These are phyloP conservation scores for Corymbia citriodora DNA, from an alignment of 441 rosid species.

Conservation along the genomic window DNA sequence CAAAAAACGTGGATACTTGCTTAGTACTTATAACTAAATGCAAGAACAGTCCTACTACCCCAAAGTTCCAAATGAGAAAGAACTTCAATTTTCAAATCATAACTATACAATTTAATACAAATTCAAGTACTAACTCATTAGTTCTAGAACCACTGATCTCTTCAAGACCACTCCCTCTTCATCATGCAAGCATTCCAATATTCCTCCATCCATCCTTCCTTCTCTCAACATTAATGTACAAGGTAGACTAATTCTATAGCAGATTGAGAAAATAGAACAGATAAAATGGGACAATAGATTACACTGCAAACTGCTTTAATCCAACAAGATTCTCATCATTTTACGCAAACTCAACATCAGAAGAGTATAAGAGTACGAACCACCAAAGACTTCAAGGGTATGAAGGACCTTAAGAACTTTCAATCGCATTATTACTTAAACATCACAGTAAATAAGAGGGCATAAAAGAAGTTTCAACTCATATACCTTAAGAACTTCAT, in stretches of 20 bases:
- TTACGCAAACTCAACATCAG: neutral
- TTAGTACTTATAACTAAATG: no score
- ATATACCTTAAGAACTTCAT: slow-evolving; percentile 95
- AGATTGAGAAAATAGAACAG: neutral
- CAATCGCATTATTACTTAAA: slow-evolving; percentile 1
- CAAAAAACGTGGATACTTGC: no score
- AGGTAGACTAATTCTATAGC: neutral
- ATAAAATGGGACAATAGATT: neutral
- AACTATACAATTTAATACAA: no score
- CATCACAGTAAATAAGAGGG: neutral
- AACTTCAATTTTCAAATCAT: no score
- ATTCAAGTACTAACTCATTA: no score
- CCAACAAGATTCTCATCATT: no score
- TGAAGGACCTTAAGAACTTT: slow-evolving; percentile 87
- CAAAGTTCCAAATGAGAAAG: no score
- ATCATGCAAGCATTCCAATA: neutral
- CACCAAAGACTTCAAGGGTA: slow-evolving; percentile 97
- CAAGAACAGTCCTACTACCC: no score
- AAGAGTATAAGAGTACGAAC: slow-evolving; percentile 37
- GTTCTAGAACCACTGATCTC: no score
- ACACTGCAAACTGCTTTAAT: neutral
- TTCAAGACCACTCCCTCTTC: no score
- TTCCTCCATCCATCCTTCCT: neutral
- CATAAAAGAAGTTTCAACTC: slow-evolving; percentile 3
- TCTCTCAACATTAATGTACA: neutral